These are phyloP conservation scores for Cordyceps pruinosa DNA, from an alignment of 2,329 filamentous ascomycete genomes.

Conservation along the genomic window DNA sequence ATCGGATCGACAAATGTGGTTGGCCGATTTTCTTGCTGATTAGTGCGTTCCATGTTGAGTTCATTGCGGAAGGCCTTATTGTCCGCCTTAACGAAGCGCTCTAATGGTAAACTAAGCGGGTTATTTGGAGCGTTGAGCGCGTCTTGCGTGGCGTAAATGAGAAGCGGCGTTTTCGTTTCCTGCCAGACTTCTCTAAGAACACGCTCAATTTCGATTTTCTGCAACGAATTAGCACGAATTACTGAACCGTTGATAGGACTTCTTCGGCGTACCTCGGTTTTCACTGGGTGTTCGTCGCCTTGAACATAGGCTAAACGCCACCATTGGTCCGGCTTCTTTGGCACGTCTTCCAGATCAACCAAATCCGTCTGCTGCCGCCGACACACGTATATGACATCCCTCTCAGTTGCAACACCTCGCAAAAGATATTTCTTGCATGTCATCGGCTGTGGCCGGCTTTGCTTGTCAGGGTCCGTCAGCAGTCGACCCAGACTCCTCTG, in stretches of 20 bases:
- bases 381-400: conserved; percentile 45
- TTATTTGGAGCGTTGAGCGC: conserved; percentile 31
- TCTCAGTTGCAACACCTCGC: conserved; percentile 43
- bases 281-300: conserved; percentile 33
- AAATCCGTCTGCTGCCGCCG: conserved; percentile 34
- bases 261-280: conserved; percentile 37
- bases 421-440: conserved; percentile 41
- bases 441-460: conserved; percentile 30
- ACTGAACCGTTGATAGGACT: conserved; percentile 9
- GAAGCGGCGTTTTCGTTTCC: conserved; percentile 40
- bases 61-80: conserved; percentile 47
- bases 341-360: conserved; percentile 33
- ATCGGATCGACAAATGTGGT: conserved; percentile 31
- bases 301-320: conserved; percentile 44
- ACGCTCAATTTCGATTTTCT: conserved; percentile 42
- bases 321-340: conserved; percentile 42
- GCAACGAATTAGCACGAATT: conserved; percentile 13
- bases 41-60: conserved; percentile 32
- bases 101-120: conserved; percentile 31
- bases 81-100: conserved; percentile 44
- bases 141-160: conserved; percentile 48
- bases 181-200: conserved; percentile 40
- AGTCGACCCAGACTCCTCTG: conserved; percentile 33
- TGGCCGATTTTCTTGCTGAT: conserved; percentile 18
- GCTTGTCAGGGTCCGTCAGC: conserved; percentile 33